Evolutionary conservation across 257 asterid species (phyloP), one percentile per base, ranked within the genome.

Genomic region (Linderniella brevidens): DNA sequence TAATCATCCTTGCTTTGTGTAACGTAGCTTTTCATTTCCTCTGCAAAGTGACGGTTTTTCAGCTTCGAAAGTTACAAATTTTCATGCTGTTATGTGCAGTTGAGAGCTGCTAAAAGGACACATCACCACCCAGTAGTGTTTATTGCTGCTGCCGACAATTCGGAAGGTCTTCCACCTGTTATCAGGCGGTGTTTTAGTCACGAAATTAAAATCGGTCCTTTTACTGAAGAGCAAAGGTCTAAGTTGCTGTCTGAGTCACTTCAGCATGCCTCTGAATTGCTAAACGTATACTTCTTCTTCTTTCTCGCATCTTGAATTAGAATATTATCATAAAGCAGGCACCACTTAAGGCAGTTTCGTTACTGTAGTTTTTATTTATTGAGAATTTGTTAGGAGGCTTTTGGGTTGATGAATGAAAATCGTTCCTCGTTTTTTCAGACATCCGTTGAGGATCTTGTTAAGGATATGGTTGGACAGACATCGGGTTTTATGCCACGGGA

Each of bases 401-500:
- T 67, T 39, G 56, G 39, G 61, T 54, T 77, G 74, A 73, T 56
- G 49, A 54, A 61, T 57, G 59, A 55, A 53, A 40, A 53, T n/a
- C 47, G 52, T 55, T 50, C 47, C 64, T 61, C 15, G 42, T 68
- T 55, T 47, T 68, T 55, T 47, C 80, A 90, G 98, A 61, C 58
- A 60, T 74, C 81, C 20, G 53, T 64, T 0, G 86, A 84, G 68
- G 85, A 80, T 62, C 70, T 90, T 61, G 78, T 78, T 48, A 78
- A 84, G 59, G 98, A 81, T 61, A 57, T 84, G 43, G 93, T 71
- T 60, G 96, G 94, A 52, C 98, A 88, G 71, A 88, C 96, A 9
- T 84, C 98, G n/a, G 98, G 98, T 49, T 88, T 78, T 70, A 69
- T 81, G 84, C 92, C 98, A 42, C 75, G 93, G 72, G 98, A 84